Evolutionary conservation across 768 basidiomycete genomes (phyloP).

Genomic region (Mrakia frigida): DNA sequence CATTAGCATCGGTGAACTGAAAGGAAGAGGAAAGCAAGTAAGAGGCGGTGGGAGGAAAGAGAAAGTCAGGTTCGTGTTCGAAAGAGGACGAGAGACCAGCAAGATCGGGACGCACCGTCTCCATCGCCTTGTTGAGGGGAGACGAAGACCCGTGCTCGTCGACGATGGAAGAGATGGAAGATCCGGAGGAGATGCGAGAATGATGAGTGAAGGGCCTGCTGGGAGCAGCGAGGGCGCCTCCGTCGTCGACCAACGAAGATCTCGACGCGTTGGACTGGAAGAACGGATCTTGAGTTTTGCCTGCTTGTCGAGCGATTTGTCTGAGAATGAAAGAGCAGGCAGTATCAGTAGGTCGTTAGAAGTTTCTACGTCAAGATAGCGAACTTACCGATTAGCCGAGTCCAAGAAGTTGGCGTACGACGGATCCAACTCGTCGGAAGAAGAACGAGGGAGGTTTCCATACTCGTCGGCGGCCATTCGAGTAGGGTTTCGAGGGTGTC

Average conservation of each 20-base stretch:
- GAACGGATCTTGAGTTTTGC: conserved; percentile 64
- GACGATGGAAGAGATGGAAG: conserved; percentile 83
- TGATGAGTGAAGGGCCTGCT: conserved; percentile 59
- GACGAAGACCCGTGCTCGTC: conserved; percentile 80
- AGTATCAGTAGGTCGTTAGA: no score
- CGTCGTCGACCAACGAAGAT: conserved; percentile 24
- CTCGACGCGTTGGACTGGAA: conserved; percentile 50
- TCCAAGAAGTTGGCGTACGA: conserved; percentile 75
- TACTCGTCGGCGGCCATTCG: not conserved
- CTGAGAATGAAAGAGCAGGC: conserved; percentile 20
- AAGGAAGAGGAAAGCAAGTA: no score
- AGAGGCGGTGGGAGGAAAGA: no score
- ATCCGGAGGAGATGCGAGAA: conserved; percentile 68
- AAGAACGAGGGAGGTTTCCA: not conserved
- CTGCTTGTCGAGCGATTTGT: conserved; percentile 66
- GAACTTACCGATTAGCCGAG: conserved; percentile 56
- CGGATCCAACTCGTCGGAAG: conserved; percentile 20
- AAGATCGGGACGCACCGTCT: no score
- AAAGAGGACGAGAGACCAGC: no score
- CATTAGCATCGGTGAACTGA: no score
- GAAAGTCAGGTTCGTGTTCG: conserved; percentile 38
- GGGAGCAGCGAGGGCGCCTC: conserved; percentile 11
- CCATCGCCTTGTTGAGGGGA: conserved; percentile 80
- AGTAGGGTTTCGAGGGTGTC: not conserved
- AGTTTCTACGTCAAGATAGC: no score